Evolutionary conservation across 2,329 filamentous ascomycete genomes (phyloP), one percentile per base, ranked within the genome.

Genomic region (Coniochaeta prunicola): DNA sequence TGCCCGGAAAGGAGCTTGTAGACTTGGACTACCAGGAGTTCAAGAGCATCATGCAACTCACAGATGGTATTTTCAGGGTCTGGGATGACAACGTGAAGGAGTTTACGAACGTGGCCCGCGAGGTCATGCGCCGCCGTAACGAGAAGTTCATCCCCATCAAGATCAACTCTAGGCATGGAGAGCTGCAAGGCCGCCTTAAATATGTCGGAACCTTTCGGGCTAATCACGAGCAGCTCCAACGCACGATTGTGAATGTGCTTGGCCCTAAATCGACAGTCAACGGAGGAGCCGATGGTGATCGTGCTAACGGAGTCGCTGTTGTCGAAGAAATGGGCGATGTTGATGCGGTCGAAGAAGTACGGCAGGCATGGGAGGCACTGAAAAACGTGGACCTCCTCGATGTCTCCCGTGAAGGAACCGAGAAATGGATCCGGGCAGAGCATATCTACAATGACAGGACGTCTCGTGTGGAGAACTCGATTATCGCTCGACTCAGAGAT

Each of bases 91-190:
- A 93, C 67, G 83, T 96, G 70, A 97, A 97, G 72, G 94, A 97
- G 67, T 99, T 99, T 70, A 97, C 93, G 17, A 96, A 97, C 65
- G 91, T 97, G 63, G 93, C 94, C 34, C 90, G 94, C 75, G 96
- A 99, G 69, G 92, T 96, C 7, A 97, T 91, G 3, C 85, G 93
- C 64, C 89, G 92, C 66, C 86, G 94, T 65, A 96, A 96, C 68
- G 96, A 97, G 73, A 96, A 96, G 72, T 99, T 99, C 72, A 97
- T 99, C 64, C 92, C 93, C 4, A 97, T 99, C 79, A 97, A 97
- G 77, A 92, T 99, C 71, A 84, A 81, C 64, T 89, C 92, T 61
- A 89, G 90, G 66, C 94, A 99, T 71, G 87, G 85, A 40, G 90
- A 93, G 71, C 90, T 94, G 28, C 92, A 97, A 73, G 88, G 94